Conservation (phyloP, 495 filamentous ascomycete genomes). For the Annulohypoxylon nitens region DNA sequence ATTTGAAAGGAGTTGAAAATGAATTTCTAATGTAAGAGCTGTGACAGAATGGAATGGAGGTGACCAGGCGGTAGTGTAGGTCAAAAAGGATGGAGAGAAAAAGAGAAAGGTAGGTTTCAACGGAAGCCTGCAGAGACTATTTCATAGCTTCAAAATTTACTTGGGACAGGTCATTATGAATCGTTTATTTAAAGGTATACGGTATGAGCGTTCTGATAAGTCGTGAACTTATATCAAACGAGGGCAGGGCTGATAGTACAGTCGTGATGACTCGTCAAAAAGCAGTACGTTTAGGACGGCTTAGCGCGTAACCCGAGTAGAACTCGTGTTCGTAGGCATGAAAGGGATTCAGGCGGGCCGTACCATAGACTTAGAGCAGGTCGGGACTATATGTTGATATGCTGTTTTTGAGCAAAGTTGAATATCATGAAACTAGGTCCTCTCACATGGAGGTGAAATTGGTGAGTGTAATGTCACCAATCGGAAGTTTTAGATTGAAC, state of each 20-base stretch:
- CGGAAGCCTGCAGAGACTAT: neutral
- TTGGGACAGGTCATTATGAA: neutral
- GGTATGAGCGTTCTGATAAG: neutral
- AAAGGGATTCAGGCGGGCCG: neutral
- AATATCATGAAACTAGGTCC: neutral
- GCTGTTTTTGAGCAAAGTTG: constrained; percentile 4
- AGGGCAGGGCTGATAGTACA: neutral
- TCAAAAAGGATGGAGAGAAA: neutral
- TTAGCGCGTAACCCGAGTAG: neutral
- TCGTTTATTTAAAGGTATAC: neutral
- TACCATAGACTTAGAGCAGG: neutral
- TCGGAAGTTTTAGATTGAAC: constrained; percentile 23
- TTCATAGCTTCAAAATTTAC: neutral
- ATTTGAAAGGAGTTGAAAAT: neutral
- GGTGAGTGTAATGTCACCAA: constrained; percentile 13
- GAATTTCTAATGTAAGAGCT: neutral
- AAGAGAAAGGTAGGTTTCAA: neutral
- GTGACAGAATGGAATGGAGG: neutral
- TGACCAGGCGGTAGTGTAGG: neutral
- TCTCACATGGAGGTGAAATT: constrained; percentile 13
- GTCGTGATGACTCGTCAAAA: neutral
- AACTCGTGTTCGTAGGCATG: neutral
- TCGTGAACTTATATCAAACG: neutral
- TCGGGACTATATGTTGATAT: neutral
- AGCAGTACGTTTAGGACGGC: neutral